Base-by-base conservation (phyloP, 148 eudicot species). In the Polygonum aviculare region DNA sequence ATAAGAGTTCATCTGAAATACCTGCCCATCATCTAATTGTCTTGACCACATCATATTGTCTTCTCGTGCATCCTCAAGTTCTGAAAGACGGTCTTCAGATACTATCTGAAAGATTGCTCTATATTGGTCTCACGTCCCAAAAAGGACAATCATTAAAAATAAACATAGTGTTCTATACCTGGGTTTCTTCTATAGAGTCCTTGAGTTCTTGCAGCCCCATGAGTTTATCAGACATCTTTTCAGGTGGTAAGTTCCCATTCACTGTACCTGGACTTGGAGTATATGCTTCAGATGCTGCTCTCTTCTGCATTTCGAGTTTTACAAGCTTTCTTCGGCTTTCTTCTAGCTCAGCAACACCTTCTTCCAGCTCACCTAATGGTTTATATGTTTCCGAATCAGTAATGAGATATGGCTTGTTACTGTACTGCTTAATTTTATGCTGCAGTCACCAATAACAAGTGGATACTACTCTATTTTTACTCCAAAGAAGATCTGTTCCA, bases 291-390 rank as follows among this genome's bases (percentile, higher is more conserved):
- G 93, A 85, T 82, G 86, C 85, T 15, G 81, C 82, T 69, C 84
- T 88, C 81, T 91, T 93, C 81, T 89, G 94, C 97, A 93, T 93
- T 83, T 86, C 86, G 76, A 96, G 81, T 83, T 81, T 93, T 41
- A 93, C 89, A 72, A 96, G 86, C 78, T 91, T 96, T 80, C 99
- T 87, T 86, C 98, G 89, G 83, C 93, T 91, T 81, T 96, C 94
- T 87, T 96, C 99, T 77, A 96, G 97, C 79, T 91, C 90, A 38
- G 87, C 83, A 82, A 91, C 82, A 80, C 80, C 76, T 77, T 96
- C 99, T 81, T 93, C 99, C 73, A 96, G 85, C 77, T 96, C 97
- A 76, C 91, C 98, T 94, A 75, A 78, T 77, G 63, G 33, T 62
- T 26, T 50, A 71, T 75, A 73, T 35, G 49, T 15, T 22, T 69